A percentile compares a stretch with the other conserved stretches of the same genome.
phyloP scores from a whole-genome alignment of 1,284 basidiomycete species.

The Ceratobasidium sp. region DNA sequence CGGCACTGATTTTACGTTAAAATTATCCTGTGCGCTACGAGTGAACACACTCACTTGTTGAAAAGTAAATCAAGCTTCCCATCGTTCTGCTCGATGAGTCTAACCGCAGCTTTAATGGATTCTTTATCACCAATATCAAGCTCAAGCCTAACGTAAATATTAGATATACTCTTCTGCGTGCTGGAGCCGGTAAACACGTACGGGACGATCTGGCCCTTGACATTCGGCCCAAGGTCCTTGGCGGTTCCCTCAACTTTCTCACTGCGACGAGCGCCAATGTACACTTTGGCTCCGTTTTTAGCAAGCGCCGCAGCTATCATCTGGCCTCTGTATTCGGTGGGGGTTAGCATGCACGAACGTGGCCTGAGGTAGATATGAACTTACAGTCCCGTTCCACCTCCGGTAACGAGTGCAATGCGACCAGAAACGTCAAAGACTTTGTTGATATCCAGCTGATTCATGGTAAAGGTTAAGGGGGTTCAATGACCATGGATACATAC shows the following conservation, averaged over 20 bases:
- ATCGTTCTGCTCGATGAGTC: conserved; percentile 68
- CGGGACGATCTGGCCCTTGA: conserved; percentile 67
- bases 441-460: conserved; percentile 25
- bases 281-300: conserved; percentile 85
- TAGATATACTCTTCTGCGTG: neutral
- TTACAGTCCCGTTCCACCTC: conserved; percentile 84
- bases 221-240: conserved; percentile 49
- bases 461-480: neutral
- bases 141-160: conserved; percentile 63
- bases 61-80: conserved; percentile 82
- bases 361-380: neutral
- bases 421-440: conserved; percentile 71
- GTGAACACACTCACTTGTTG: conserved; percentile 72
- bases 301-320: conserved; percentile 83
- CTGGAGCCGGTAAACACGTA: conserved; percentile 57
- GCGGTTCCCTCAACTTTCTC: conserved; percentile 73
- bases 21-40: neutral
- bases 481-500: too few relatives aligned
- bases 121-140: conserved; percentile 80
- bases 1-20: conserved; percentile 67
- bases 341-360: neutral
- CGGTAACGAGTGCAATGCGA: conserved; percentile 79
- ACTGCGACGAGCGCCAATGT: conserved; percentile 77
- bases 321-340: conserved; percentile 59
- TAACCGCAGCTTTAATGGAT: conserved; percentile 71